These are phyloP conservation scores for Rhododendron ferrugineum DNA, from an alignment of 148 eudicot species.

Conservation along the genomic window DNA sequence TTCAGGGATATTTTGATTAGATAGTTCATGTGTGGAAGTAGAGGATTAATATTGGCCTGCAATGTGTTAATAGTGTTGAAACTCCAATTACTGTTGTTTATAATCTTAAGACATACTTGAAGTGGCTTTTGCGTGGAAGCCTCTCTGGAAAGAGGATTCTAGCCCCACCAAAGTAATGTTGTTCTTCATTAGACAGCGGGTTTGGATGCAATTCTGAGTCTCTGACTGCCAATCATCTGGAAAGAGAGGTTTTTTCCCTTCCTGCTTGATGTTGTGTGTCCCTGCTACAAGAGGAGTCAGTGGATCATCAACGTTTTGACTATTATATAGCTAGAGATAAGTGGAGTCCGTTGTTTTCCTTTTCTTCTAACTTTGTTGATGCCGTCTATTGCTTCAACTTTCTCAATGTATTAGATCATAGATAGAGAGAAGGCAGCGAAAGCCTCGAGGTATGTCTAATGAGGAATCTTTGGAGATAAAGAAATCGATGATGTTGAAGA, in stretches of 20 bases:
- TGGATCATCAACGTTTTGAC: not conserved
- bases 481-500: not conserved
- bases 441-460: not conserved
- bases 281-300: not conserved
- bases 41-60: not conserved
- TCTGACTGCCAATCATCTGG: not conserved
- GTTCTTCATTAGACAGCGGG: not conserved
- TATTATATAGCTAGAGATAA: not conserved
- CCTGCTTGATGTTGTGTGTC: not conserved
- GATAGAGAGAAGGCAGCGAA: not conserved
- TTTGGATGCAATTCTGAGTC: not conserved
- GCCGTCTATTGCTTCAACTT: not conserved
- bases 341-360: not conserved
- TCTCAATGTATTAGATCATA: not conserved
- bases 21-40: not conserved
- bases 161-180: not conserved
- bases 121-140: constrained; percentile 1
- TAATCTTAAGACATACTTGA: not conserved
- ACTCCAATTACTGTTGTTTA: not conserved
- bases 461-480: not conserved
- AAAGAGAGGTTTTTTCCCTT: not conserved
- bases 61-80: not conserved
- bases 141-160: not conserved
- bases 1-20: not conserved
- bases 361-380: not conserved